Percentiles rank a stretch among this genome's conserved stretches.
These are phyloP conservation scores for Boletus reticuloceps DNA, from an alignment of 768 basidiomycete genomes.

Conservation along the genomic window DNA sequence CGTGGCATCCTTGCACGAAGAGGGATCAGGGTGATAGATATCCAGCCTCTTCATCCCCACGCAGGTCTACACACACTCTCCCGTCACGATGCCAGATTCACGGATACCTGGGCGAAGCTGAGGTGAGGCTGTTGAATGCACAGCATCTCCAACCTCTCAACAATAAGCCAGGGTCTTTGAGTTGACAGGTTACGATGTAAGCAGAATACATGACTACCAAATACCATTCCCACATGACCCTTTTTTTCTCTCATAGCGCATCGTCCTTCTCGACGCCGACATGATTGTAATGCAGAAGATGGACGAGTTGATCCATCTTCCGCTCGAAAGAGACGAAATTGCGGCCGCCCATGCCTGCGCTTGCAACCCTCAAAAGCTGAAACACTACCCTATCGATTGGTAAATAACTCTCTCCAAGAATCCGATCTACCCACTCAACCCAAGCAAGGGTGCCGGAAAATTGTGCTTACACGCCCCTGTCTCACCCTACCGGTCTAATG, in stretches of 20 bases:
- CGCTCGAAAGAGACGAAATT: constrained; percentile 66
- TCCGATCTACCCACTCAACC: not conserved
- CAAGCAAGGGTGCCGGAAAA: constrained; percentile 81
- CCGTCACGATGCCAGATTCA: constrained; percentile 46
- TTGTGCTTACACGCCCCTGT: constrained; percentile 70
- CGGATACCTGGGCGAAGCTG: constrained; percentile 66
- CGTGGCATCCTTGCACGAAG: constrained; percentile 49
- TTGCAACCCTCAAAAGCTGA: constrained; percentile 84
- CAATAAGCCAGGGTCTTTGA: constrained; percentile 51
- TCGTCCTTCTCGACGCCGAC: constrained; percentile 84
- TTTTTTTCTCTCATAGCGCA: constrained; percentile 43
- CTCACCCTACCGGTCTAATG: constrained; percentile 44
- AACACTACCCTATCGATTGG: constrained; percentile 92
- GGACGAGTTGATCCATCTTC: constrained; percentile 64
- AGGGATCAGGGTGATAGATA: constrained; percentile 54
- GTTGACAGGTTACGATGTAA: constrained; percentile 64
- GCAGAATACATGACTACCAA: constrained; percentile 5
- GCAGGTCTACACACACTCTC: constrained; percentile 37
- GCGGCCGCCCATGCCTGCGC: constrained; percentile 90
- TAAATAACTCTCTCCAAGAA: constrained; percentile 22
- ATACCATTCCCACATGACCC: not conserved
- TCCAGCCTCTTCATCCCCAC: constrained; percentile 56
- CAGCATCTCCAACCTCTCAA: constrained; percentile 21
- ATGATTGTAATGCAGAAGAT: constrained; percentile 84
- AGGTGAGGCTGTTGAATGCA: constrained; percentile 33